These are phyloP conservation scores for Entomortierella lignicola DNA, from an alignment of 192 early-diverging fungal species.

Conservation along the genomic window DNA sequence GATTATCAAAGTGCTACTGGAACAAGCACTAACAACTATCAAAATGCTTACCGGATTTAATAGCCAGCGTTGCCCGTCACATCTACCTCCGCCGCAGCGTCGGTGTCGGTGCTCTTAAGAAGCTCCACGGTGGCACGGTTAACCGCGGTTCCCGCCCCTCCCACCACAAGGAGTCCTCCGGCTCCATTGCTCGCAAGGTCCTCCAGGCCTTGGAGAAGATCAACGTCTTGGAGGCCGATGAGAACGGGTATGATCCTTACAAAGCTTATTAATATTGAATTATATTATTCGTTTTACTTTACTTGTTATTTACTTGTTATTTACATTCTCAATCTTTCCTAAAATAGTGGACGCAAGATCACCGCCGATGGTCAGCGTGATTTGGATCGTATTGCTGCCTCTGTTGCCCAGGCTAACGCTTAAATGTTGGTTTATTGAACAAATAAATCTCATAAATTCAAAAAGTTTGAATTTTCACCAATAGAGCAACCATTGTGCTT, in stretches of 20 bases:
- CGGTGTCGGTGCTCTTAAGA: slow-evolving; percentile 94
- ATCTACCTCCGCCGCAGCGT: slow-evolving; percentile 96
- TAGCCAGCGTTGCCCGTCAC: slow-evolving; percentile 95
- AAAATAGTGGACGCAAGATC: slow-evolving; percentile 90
- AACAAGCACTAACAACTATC: slow-evolving; percentile 1
- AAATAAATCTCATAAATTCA: slow-evolving; percentile 22
- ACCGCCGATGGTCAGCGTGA: slow-evolving; percentile 97
- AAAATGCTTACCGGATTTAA: not conserved
- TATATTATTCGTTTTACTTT: too few species aligned
- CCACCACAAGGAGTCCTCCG: slow-evolving; percentile 88
- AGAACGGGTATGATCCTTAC: slow-evolving; percentile 70
- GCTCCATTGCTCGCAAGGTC: slow-evolving; percentile 94
- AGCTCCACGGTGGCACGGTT: slow-evolving; percentile 91
- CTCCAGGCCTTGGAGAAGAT: slow-evolving; percentile 99
- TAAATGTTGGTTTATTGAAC: slow-evolving; percentile 36
- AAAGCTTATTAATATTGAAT: too few species aligned
- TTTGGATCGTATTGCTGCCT: slow-evolving; percentile 94
- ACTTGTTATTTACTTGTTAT: not conserved
- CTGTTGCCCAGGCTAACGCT: slow-evolving; percentile 51
- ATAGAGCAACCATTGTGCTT: not conserved
- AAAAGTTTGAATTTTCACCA: not conserved
- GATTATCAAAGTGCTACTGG: not conserved
- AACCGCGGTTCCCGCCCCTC: slow-evolving; percentile 96
- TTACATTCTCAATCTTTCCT: slow-evolving; percentile 11
- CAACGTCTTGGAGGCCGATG: slow-evolving; percentile 93